Evolutionary conservation across 257 asterid species (phyloP).

Genomic region (Oldenlandia corymbosa): DNA sequence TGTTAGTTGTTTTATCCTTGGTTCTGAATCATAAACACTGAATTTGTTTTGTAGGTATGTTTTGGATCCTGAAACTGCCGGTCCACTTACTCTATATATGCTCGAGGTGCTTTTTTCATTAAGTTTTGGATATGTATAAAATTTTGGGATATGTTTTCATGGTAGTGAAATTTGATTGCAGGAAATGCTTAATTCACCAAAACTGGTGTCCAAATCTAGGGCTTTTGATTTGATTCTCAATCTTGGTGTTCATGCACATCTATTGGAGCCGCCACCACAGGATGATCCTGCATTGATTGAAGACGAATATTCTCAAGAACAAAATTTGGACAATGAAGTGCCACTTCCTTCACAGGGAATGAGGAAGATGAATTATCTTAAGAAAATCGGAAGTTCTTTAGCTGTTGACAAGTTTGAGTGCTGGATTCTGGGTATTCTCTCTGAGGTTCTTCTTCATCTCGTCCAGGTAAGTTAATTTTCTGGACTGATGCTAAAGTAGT

Average conservation of each 20-base stretch:
- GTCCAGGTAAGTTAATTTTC: slow-evolving; percentile 67
- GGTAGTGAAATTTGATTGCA: slow-evolving; percentile 30
- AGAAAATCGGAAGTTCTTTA: slow-evolving; percentile 43
- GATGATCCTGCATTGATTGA: slow-evolving; percentile 68
- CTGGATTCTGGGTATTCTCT: slow-evolving; percentile 97
- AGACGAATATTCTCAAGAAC: slow-evolving; percentile 78
- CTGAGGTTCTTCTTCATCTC: slow-evolving; percentile 91
- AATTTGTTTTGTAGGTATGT: slow-evolving; percentile 72
- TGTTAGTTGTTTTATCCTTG: slow-evolving; percentile 4
- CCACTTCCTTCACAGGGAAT: slow-evolving; percentile 51
- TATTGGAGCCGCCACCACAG: slow-evolving; percentile 86
- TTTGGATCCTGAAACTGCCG: slow-evolving; percentile 88
- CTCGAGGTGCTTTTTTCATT: slow-evolving; percentile 64
- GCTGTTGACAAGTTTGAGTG: slow-evolving; percentile 86
- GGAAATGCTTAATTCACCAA: slow-evolving; percentile 93
- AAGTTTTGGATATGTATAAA: not conserved
- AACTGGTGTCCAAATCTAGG: slow-evolving; percentile 72
- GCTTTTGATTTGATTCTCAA: slow-evolving; percentile 93
- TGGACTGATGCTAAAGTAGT: not conserved
- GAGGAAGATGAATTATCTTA: slow-evolving; percentile 41
- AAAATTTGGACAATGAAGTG: slow-evolving; percentile 56
- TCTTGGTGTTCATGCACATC: slow-evolving; percentile 98
- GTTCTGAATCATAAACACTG: slow-evolving; percentile 14
- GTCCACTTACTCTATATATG: slow-evolving; percentile 89
- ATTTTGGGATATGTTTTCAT: slow-evolving; percentile 9